phyloP scores from a whole-genome alignment of 805 yeast genomes.

The Ogataea philodendri region DNA sequence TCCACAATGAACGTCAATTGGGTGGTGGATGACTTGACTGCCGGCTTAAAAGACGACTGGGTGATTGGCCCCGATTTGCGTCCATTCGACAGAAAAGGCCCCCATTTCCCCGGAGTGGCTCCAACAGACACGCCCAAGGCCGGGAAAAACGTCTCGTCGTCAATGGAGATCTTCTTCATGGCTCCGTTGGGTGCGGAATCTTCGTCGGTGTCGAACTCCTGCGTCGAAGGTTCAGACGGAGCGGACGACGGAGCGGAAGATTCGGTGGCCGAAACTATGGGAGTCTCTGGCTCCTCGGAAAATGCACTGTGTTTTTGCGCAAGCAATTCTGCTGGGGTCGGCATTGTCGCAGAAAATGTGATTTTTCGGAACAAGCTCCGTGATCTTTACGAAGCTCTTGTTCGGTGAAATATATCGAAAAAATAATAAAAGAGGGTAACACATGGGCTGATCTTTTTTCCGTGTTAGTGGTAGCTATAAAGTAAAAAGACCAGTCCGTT shows the following conservation, averaged over 20 bases:
- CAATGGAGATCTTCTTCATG: constrained; percentile 37
- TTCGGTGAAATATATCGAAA: constrained; percentile 5
- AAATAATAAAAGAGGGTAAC: constrained; percentile 7
- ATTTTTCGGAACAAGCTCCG: constrained; percentile 3
- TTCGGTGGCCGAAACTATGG: constrained; percentile 17
- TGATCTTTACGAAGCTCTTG: constrained; percentile 3
- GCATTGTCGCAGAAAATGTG: constrained; percentile 26
- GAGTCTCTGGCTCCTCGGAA: constrained; percentile 17
- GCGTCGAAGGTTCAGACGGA: constrained; percentile 19
- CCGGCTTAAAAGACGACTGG: constrained; percentile 31
- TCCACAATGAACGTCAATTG: constrained; percentile 80
- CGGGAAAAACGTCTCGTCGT: constrained; percentile 59
- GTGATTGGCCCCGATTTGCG: constrained; percentile 8
- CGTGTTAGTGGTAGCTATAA: too few species aligned
- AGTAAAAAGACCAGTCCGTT: constrained; percentile 82
- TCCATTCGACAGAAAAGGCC: constrained; percentile 34
- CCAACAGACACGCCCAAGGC: constrained; percentile 54
- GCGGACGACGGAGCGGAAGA: constrained; percentile 20
- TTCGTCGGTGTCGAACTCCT: constrained; percentile 14
- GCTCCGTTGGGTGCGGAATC: constrained; percentile 13
- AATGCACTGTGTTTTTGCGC: constrained; percentile 36
- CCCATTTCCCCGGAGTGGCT: constrained; percentile 40
- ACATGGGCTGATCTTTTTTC: not conserved
- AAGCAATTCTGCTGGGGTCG: constrained; percentile 41
- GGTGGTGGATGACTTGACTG: constrained; percentile 55